These are phyloP conservation scores for Spinacia oleracea DNA, from an alignment of 179 eudicot species.

Conservation along the genomic window DNA sequence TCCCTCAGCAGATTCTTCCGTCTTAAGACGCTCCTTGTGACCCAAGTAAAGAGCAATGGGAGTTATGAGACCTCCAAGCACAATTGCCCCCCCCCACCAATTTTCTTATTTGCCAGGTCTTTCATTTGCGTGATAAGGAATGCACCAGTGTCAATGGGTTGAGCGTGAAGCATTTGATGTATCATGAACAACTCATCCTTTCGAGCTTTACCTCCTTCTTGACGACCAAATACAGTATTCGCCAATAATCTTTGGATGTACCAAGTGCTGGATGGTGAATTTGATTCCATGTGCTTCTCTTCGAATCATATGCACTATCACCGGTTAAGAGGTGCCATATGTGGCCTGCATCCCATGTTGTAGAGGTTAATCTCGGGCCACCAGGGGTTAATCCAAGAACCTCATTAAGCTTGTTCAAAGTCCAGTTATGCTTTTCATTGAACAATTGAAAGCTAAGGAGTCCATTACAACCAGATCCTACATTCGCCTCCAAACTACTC, in stretches of 20 bases:
- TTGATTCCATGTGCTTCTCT: background rate
- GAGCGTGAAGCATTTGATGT: background rate
- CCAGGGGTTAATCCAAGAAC: background rate
- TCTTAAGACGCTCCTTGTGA: background rate
- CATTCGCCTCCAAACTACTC: background rate
- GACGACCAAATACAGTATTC: background rate
- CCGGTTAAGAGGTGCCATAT: background rate
- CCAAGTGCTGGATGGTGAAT: background rate
- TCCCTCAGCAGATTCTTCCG: background rate
- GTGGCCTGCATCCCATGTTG: background rate
- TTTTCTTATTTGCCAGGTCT: background rate
- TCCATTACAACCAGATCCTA: background rate
- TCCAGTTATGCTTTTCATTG: background rate
- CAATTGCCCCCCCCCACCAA: background rate
- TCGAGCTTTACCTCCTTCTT: too few species aligned
- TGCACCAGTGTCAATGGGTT: background rate
- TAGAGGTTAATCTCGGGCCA: background rate
- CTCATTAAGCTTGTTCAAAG: background rate
- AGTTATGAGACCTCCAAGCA: background rate
- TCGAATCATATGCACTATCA: background rate
- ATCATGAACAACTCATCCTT: background rate
- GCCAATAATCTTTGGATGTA: background rate
- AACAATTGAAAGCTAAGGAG: background rate
- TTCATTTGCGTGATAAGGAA: background rate
- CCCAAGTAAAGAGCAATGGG: background rate